These are phyloP conservation scores for Tolypocladium ovalisporum DNA, from an alignment of 2,329 filamentous ascomycete species.

Conservation along the genomic window DNA sequence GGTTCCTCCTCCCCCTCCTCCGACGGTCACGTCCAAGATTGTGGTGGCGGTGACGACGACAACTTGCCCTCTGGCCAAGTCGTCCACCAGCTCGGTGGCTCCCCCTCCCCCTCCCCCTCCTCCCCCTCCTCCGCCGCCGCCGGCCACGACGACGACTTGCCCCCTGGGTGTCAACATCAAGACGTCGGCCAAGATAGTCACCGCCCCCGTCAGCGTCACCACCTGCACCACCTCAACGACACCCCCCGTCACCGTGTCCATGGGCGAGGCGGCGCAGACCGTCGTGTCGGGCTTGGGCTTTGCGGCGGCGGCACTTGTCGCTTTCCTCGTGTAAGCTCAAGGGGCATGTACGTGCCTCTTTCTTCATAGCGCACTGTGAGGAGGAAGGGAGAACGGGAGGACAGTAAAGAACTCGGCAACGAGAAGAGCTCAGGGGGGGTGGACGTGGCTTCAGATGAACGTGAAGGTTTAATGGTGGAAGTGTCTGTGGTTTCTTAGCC, in stretches of 20 bases:
- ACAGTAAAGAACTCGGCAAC: neutral
- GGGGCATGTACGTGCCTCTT: neutral
- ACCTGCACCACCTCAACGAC: neutral
- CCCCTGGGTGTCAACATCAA: too few relatives aligned
- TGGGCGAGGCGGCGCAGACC: neutral
- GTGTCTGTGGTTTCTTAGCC: neutral
- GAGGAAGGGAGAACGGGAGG: neutral
- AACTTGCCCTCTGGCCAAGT: too few relatives aligned
- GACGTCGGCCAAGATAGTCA: too few relatives aligned
- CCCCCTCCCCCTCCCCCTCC: too few relatives aligned
- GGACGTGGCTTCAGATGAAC: neutral
- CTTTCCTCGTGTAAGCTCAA: neutral
- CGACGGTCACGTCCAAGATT: too few relatives aligned
- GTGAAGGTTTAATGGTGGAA: neutral
- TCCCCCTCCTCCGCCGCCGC: too few relatives aligned
- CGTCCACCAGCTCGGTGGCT: too few relatives aligned
- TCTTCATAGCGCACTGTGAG: neutral
- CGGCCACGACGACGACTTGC: too few relatives aligned
- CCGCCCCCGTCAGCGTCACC: too few relatives aligned
- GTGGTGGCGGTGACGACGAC: too few relatives aligned
- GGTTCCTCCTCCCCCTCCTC: too few relatives aligned
- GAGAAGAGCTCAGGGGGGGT: neutral
- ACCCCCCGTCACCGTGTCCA: neutral
- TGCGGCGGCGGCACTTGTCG: neutral
- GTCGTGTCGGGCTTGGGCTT: neutral